phyloP scores from a whole-genome alignment of 2,329 filamentous ascomycete genomes.

The Aureobasidium vineae region DNA sequence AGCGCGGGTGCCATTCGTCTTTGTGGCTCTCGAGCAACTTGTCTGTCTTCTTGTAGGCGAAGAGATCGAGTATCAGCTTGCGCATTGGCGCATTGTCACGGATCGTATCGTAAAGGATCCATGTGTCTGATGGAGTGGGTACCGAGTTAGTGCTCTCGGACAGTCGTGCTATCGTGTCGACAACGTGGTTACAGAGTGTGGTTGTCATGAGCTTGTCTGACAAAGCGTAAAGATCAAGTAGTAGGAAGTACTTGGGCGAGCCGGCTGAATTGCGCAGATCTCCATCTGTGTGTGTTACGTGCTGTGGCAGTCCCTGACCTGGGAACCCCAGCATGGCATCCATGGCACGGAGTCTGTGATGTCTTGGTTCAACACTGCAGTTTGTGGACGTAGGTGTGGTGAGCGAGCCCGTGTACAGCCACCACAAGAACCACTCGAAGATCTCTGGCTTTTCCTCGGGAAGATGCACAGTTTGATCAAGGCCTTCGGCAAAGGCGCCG shows the following conservation, averaged over 20 bases:
- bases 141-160: conserved; percentile 52
- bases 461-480: conserved; percentile 44
- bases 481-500: conserved; percentile 48
- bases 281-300: conserved; percentile 34
- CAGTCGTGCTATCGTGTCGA: conserved; percentile 46
- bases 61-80: conserved; percentile 49
- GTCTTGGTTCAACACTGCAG: conserved; percentile 10
- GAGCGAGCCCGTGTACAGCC: conserved; percentile 50
- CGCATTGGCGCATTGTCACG: conserved; percentile 43
- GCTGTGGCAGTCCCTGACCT: not conserved
- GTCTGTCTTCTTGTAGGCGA: conserved; percentile 55
- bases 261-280: conserved; percentile 47
- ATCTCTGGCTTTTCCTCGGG: conserved; percentile 47
- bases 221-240: conserved; percentile 49
- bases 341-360: not conserved
- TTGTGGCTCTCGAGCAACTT: conserved; percentile 47
- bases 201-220: conserved; percentile 50
- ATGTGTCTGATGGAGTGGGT: conserved; percentile 50
- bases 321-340: not conserved
- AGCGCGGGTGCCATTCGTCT: conserved; percentile 50
- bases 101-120: conserved; percentile 49
- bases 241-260: conserved; percentile 52
- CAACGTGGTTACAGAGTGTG: conserved; percentile 46
- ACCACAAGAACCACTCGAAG: conserved; percentile 53
- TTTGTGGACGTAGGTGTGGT: conserved; percentile 30